Evolutionary conservation across 1,284 basidiomycete species (phyloP), one percentile per base, ranked within the genome.

Genomic region (Pulveroboletus sp.): DNA sequence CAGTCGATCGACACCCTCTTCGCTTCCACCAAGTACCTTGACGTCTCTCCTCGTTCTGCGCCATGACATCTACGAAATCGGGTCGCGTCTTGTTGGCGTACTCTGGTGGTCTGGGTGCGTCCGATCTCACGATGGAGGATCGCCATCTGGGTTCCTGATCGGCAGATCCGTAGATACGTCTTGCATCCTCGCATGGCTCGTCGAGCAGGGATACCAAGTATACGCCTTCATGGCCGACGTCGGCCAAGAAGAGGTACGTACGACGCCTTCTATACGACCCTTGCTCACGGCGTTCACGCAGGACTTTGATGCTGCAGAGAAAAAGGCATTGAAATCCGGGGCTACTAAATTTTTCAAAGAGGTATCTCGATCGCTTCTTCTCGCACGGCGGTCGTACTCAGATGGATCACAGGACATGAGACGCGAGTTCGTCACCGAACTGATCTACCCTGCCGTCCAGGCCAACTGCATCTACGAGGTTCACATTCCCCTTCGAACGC

Each of bases 391-490:
- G 8, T 20, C 25, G 17, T 22, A 14, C 26, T 9, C 36, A 50
- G 29, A 54, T 15, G 17, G 2, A 10, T 1, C 17, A 43, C 61
- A 96, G 91, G 96, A 99, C 75, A 81, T 98, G 71, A 95, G 89
- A 75, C 85, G 91, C 63, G 96, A 99, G 76, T 99, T 99, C 68
- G 85, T 99, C 56, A 94, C 91, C 56, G 91, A 98, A 75, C 85
- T 99, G 68, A 98, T 99, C 74, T 98, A 96, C 78, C 94, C 96
- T 46, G 96, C 96, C 52, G 87, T 99, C 28, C 96, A 99, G 78
- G 94, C 94, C 62, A 99, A 99, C 77, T 94, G 92, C 77, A 98
- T 99, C 78, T 99, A 99, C 78, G 97, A 99, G 82, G 91, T 88
- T 39, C 28, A 58, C 69, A 62, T 39, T 39, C 14, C 39, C 12